Evolutionary conservation across 257 asterid genomes (phyloP).

Genomic region (Nicotiana sylvestris): DNA sequence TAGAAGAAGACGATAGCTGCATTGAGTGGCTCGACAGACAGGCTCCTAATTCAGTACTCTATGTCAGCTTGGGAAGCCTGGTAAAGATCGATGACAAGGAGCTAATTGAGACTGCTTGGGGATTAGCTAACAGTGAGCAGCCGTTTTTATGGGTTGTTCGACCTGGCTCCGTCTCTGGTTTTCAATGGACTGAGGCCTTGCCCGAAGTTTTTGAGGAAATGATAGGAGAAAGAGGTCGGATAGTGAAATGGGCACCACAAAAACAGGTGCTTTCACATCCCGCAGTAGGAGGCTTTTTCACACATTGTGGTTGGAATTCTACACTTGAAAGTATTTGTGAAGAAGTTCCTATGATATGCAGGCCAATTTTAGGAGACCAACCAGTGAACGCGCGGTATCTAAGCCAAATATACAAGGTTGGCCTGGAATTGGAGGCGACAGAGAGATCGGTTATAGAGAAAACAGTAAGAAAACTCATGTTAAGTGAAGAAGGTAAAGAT

Average conservation of each 20-base stretch:
- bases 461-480: conserved; percentile 32
- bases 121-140: conserved; percentile 36
- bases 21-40: conserved; percentile 41
- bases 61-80: conserved; percentile 40
- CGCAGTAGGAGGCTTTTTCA: conserved; percentile 36
- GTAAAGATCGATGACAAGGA: conserved; percentile 21
- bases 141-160: conserved; percentile 46
- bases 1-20: conserved; percentile 27
- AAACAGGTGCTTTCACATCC: conserved; percentile 35
- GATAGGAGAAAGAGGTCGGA: conserved; percentile 20
- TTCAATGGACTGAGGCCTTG: background rate
- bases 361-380: conserved; percentile 36
- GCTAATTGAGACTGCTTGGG: conserved; percentile 33
- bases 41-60: conserved; percentile 34
- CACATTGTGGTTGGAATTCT: conserved; percentile 57
- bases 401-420: conserved; percentile 32
- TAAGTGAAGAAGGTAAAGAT: conserved; percentile 18
- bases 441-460: conserved; percentile 23
- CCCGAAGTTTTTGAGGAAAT: conserved; percentile 6
- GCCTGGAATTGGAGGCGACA: conserved; percentile 24
- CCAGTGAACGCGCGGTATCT: conserved; percentile 35
- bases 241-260: conserved; percentile 52
- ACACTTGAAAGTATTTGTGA: conserved; percentile 34
- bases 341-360: conserved; percentile 39
- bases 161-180: conserved; percentile 15